A percentile compares a stretch with the other conserved stretches of the same genome.
These are phyloP conservation scores for Alternaria incomplexa DNA, from an alignment of 2,329 filamentous ascomycete species.

Conservation along the genomic window DNA sequence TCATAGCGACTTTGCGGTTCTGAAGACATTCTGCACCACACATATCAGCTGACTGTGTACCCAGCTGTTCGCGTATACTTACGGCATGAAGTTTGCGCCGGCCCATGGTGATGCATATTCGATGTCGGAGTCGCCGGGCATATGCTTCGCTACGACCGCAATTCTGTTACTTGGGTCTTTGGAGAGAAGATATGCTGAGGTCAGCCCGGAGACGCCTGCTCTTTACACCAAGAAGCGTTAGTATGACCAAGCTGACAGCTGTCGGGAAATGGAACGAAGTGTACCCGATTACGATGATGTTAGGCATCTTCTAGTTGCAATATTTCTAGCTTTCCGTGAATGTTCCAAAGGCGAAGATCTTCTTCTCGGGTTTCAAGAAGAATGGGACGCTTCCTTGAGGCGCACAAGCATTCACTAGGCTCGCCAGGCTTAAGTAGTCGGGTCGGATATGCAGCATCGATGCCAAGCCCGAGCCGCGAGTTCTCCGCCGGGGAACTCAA, in stretches of 20 bases:
- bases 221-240: constrained; percentile 43
- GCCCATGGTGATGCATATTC: constrained; percentile 94
- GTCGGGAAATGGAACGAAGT: constrained; percentile 1
- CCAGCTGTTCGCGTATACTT: neutral
- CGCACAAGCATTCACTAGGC: neutral
- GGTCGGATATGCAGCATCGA: neutral
- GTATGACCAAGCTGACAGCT: neutral
- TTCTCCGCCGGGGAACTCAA: neutral
- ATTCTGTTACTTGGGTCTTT: neutral
- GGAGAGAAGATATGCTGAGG: constrained; percentile 66
- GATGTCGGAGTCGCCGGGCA: constrained; percentile 91
- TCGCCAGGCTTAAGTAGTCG: neutral
- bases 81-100: constrained; percentile 66
- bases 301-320: constrained; percentile 9
- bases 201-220: constrained; percentile 70
- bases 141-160: constrained; percentile 76
- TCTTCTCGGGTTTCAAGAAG: neutral
- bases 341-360: neutral
- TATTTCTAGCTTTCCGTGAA: neutral
- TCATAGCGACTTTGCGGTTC: constrained; percentile 1
- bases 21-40: constrained; percentile 2
- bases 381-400: neutral
- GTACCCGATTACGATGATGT: constrained; percentile 56
- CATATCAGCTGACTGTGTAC: neutral
- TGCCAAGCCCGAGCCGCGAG: neutral